Percentiles rank a stretch among this genome's conserved stretches.
Evolutionary conservation across 2,329 filamentous ascomycete genomes (phyloP).

Genomic region (Fragosphaeria purpurea): DNA sequence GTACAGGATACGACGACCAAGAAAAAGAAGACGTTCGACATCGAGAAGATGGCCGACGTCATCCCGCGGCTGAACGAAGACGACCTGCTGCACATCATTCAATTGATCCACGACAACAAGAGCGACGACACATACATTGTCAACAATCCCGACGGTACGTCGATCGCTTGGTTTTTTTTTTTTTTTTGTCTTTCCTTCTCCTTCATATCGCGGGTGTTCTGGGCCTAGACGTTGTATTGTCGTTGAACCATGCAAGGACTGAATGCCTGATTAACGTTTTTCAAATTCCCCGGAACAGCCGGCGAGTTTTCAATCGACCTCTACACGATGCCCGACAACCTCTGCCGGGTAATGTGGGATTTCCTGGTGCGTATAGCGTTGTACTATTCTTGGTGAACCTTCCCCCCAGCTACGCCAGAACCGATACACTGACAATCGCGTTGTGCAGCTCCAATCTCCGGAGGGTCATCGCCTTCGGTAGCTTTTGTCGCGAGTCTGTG

Average conservation of each 20-base stretch:
- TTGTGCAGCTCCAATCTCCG: slow-evolving; percentile 3
- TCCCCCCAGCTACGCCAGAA: background rate
- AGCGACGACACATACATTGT: slow-evolving; percentile 88
- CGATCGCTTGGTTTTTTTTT: slow-evolving; percentile 7
- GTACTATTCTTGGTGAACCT: background rate
- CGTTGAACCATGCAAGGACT: too few relatives aligned
- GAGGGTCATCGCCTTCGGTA: slow-evolving; percentile 9
- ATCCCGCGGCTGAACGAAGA: slow-evolving; percentile 85
- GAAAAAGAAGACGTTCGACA: slow-evolving; percentile 64
- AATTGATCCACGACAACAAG: slow-evolving; percentile 98
- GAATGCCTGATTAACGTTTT: slow-evolving; percentile 16
- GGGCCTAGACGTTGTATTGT: slow-evolving; percentile 12
- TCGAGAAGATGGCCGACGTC: slow-evolving; percentile 93
- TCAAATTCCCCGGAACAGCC: slow-evolving; percentile 35
- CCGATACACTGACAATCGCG: background rate
- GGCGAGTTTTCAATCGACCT: slow-evolving; percentile 98
- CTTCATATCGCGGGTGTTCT: too few relatives aligned
- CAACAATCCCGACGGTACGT: slow-evolving; percentile 83
- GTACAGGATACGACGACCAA: slow-evolving; percentile 61
- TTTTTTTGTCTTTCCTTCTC: background rate
- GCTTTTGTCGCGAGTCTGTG: background rate
- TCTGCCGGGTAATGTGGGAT: slow-evolving; percentile 94
- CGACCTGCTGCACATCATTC: slow-evolving; percentile 86
- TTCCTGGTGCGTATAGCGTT: slow-evolving; percentile 44
- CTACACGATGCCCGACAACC: slow-evolving; percentile 83